phyloP scores from a whole-genome alignment of 495 filamentous ascomycete species.

The Friedmanniomyces endolithicus region DNA sequence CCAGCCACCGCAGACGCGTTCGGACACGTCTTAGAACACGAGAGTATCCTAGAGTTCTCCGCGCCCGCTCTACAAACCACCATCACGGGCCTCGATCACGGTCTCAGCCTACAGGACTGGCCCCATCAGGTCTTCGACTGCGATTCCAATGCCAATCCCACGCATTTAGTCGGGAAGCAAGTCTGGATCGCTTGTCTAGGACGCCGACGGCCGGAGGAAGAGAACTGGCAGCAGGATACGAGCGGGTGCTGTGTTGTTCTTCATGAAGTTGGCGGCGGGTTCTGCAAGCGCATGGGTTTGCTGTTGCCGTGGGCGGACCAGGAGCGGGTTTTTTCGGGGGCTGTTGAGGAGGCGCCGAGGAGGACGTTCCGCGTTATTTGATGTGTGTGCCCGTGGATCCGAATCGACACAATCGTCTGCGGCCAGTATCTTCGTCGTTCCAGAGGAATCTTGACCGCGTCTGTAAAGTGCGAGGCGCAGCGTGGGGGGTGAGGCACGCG shows the following conservation, averaged over 20 bases:
- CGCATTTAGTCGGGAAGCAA: not conserved
- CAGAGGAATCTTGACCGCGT: too few relatives aligned
- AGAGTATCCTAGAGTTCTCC: not conserved
- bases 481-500: too few relatives aligned
- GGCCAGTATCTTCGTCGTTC: too few relatives aligned
- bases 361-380: not conserved
- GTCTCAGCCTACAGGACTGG: not conserved
- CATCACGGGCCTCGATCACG: not conserved
- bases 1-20: not conserved
- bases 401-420: too few relatives aligned
- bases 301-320: not conserved
- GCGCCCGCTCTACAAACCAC: not conserved
- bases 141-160: not conserved
- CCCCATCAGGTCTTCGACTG: not conserved
- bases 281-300: not conserved
- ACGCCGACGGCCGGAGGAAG: not conserved
- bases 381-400: too few relatives aligned
- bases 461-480: too few relatives aligned
- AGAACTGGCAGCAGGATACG: not conserved
- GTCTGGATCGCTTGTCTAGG: not conserved
- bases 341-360: not conserved
- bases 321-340: not conserved
- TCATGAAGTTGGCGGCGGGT: not conserved
- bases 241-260: not conserved
- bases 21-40: not conserved